Conservation (phyloP, 2,329 filamentous ascomycete species). For the Trichothecium sympodiale region DNA sequence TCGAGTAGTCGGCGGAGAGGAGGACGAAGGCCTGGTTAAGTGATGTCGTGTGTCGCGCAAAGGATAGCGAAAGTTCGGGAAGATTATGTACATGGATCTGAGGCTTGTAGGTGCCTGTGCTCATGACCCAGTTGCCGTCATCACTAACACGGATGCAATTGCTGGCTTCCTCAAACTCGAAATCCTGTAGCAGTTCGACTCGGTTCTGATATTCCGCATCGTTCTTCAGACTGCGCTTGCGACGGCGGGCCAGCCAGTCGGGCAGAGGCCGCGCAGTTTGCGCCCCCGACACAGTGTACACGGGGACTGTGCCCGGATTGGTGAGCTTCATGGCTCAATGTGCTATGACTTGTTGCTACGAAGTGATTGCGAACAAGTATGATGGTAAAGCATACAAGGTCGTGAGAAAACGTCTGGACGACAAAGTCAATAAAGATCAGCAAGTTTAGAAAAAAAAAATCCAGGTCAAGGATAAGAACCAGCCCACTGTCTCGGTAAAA, state of each 20-base stretch:
- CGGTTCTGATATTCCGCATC: slow-evolving; percentile 89
- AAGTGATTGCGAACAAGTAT: neutral
- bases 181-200: slow-evolving; percentile 91
- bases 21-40: slow-evolving; percentile 87
- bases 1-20: slow-evolving; percentile 83
- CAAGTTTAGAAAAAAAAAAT: slow-evolving; percentile 12
- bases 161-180: slow-evolving; percentile 94
- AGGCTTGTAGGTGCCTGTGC: slow-evolving; percentile 63
- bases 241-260: slow-evolving; percentile 85
- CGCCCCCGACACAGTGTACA: slow-evolving; percentile 91
- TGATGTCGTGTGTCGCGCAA: slow-evolving; percentile 79
- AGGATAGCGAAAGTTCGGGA: slow-evolving; percentile 87
- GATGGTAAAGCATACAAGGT: neutral
- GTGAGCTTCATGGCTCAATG: slow-evolving; percentile 59
- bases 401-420: neutral
- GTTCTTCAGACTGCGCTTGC: slow-evolving; percentile 85
- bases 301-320: slow-evolving; percentile 71
- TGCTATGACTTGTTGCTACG: too few species aligned
- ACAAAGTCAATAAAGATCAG: neutral
- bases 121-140: slow-evolving; percentile 96
- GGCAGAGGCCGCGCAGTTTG: slow-evolving; percentile 79
- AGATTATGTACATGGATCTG: slow-evolving; percentile 89
- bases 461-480: slow-evolving; percentile 16
- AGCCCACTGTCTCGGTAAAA: slow-evolving; percentile 12
- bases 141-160: slow-evolving; percentile 82